These are phyloP conservation scores for Colletotrichum tanaceti DNA, from an alignment of 2,329 filamentous ascomycete species.

Conservation along the genomic window DNA sequence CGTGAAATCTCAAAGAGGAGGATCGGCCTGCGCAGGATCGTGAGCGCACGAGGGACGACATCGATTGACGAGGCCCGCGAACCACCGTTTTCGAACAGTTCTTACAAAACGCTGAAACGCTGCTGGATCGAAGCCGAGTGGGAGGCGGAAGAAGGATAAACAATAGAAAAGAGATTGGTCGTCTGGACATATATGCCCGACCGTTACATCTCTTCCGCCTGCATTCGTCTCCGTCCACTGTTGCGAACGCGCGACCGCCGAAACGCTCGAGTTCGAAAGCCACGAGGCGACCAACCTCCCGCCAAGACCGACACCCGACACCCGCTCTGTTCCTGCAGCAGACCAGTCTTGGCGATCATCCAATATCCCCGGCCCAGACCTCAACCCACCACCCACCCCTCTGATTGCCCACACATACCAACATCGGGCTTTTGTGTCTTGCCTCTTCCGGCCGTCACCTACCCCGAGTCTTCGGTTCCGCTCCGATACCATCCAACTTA, in stretches of 20 bases:
- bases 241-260: conserved; percentile 17
- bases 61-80: conserved; percentile 1
- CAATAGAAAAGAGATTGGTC: conserved; percentile 12
- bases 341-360: conserved; percentile 33
- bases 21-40: conserved; percentile 30
- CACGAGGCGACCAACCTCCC: conserved; percentile 31
- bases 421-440: neutral
- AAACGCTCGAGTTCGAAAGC: neutral
- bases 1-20: conserved; percentile 37
- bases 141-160: neutral
- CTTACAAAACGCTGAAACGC: neutral
- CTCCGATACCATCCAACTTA: neutral
- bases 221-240: neutral
- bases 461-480: conserved; percentile 1
- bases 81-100: neutral
- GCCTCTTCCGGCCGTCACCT: neutral
- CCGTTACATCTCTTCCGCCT: neutral
- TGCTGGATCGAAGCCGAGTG: no score
- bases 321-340: conserved; percentile 37
- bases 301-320: conserved; percentile 37
- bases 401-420: conserved; percentile 11
- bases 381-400: conserved; percentile 6
- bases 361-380: neutral
- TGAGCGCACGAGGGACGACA: neutral
- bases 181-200: neutral